phyloP scores from a whole-genome alignment of 1,284 basidiomycete genomes.

The Austroboletus rostrupii region DNA sequence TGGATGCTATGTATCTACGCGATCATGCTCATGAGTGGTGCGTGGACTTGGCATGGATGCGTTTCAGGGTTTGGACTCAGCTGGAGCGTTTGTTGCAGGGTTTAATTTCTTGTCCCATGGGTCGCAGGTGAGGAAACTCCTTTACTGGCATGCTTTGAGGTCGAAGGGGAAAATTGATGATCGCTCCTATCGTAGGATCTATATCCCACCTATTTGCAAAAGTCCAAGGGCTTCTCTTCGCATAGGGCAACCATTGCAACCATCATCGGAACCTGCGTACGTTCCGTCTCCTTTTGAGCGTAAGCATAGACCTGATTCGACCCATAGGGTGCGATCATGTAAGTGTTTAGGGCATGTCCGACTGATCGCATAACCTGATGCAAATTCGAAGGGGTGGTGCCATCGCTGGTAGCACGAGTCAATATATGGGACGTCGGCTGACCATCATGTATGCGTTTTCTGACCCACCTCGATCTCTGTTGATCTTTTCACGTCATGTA shows the following conservation, averaged over 20 bases:
- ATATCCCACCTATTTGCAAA: slow-evolving; percentile 77
- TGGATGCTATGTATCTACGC: slow-evolving; percentile 88
- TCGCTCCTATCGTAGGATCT: slow-evolving; percentile 44
- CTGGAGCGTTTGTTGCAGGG: slow-evolving; percentile 37
- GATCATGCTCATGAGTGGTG: slow-evolving; percentile 73
- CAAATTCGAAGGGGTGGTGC: slow-evolving; percentile 59
- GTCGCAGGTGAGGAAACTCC: slow-evolving; percentile 48
- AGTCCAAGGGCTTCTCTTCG: slow-evolving; percentile 54
- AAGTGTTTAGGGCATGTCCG: slow-evolving; percentile 6
- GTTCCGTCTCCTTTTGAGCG: slow-evolving; percentile 50
- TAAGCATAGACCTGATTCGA: slow-evolving; percentile 62
- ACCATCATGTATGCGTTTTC: slow-evolving; percentile 64
- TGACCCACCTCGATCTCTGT: background rate
- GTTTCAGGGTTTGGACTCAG: background rate
- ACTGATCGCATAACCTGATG: slow-evolving; percentile 7
- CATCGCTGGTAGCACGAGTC: slow-evolving; percentile 76
- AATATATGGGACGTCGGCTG: slow-evolving; percentile 84
- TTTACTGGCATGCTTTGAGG: slow-evolving; percentile 35
- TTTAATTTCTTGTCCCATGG: slow-evolving; percentile 95
- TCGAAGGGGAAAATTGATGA: slow-evolving; percentile 44
- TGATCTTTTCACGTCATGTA: background rate
- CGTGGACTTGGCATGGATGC: slow-evolving; percentile 20
- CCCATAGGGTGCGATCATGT: slow-evolving; percentile 70
- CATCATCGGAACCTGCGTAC: slow-evolving; percentile 84
- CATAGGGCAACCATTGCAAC: slow-evolving; percentile 78